These are phyloP conservation scores for Melanogaster broomeanus DNA, from an alignment of 768 basidiomycete genomes.

Conservation along the genomic window DNA sequence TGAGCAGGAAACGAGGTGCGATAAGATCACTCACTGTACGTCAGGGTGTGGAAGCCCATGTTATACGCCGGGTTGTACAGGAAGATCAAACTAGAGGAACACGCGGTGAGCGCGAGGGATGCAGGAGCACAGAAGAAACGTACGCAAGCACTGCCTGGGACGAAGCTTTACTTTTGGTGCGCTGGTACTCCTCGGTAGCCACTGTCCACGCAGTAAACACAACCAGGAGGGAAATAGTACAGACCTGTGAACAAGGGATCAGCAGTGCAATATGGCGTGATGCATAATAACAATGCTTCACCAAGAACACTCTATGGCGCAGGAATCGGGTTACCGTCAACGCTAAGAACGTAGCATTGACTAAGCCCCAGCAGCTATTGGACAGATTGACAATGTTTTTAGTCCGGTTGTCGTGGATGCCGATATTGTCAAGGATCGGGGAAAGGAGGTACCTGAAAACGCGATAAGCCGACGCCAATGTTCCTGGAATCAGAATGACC, in stretches of 20 bases:
- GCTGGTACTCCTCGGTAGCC: conserved; percentile 21
- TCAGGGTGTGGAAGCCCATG: conserved; percentile 7
- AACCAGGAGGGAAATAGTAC: conserved; percentile 15
- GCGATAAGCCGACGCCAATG: not conserved
- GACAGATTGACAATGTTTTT: conserved; percentile 18
- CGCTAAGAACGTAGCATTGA: conserved; percentile 3
- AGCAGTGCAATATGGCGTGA: not conserved
- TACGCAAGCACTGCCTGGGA: conserved; percentile 12
- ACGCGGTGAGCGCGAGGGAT: not conserved
- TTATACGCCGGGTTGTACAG: conserved; percentile 16
- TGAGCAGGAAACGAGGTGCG: not conserved
- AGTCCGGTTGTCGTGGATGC: conserved; percentile 18
- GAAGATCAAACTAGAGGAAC: conserved; percentile 17
- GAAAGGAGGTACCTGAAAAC: conserved; percentile 9
- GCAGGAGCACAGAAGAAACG: not conserved
- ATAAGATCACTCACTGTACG: conserved; percentile 5
- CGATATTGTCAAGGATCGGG: conserved; percentile 15
- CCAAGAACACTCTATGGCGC: conserved; percentile 16
- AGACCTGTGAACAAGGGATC: conserved; percentile 1
- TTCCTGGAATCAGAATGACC: not conserved
- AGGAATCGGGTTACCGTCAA: conserved; percentile 14
- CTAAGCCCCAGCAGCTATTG: conserved; percentile 10
- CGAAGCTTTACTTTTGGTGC: conserved; percentile 3
- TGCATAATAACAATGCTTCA: not conserved
- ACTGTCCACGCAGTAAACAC: conserved; percentile 16